Evolutionary conservation across 169 alveolate genomes (phyloP).

Genomic region (Eimeria nieschulzi): DNA sequence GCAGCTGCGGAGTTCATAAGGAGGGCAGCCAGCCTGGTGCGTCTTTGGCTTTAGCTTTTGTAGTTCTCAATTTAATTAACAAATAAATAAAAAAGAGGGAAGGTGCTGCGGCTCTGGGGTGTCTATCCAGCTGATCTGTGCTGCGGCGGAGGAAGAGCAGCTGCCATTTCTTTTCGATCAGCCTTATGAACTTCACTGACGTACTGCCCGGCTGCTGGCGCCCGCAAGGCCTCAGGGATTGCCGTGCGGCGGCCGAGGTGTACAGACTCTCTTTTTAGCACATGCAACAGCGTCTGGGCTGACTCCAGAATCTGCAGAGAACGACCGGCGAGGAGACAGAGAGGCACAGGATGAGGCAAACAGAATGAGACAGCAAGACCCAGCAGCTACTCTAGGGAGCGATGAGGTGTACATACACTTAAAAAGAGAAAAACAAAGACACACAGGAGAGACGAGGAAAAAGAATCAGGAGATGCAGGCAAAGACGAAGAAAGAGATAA

Average conservation of each 20-base stretch:
- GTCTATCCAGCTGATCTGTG: background rate
- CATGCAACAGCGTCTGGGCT: conserved; percentile 92
- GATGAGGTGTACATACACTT: background rate
- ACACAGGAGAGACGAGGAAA: background rate
- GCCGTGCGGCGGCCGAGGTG: conserved; percentile 75
- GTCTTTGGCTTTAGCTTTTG: background rate
- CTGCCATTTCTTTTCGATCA: background rate
- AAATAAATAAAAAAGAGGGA: background rate
- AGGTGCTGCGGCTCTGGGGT: background rate
- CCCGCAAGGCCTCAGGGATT: background rate
- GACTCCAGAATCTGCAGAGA: conserved; percentile 88
- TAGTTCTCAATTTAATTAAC: no score
- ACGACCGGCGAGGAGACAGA: background rate
- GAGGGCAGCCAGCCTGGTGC: background rate
- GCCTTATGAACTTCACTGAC: background rate
- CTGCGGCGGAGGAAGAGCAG: background rate
- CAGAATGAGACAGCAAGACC: background rate
- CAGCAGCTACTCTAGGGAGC: background rate
- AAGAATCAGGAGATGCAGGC: background rate
- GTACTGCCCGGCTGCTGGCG: background rate
- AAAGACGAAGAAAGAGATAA: background rate
- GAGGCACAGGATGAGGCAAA: background rate
- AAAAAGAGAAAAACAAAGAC: background rate
- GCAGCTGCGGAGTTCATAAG: background rate
- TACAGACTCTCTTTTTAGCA: conserved; percentile 89